A percentile compares a stretch with the other conserved stretches of the same genome.
Evolutionary conservation across 257 asterid species (phyloP).

Genomic region (Thymus mandschuricus): DNA sequence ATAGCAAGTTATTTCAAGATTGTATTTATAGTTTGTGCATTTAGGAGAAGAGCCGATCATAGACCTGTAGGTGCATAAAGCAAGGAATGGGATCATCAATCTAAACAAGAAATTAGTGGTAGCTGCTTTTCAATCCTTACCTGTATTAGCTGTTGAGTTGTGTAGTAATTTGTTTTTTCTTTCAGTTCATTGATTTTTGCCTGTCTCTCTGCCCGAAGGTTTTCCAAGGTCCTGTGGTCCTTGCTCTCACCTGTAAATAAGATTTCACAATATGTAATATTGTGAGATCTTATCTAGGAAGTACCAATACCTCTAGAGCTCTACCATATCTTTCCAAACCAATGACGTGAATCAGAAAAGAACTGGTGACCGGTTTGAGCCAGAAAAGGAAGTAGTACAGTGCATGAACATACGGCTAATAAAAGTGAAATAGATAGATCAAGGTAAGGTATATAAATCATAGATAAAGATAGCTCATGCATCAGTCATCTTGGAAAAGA

Average conservation of each 20-base stretch:
- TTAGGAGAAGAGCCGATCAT: slow-evolving; percentile 7
- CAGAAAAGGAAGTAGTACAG: neutral
- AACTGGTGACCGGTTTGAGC: neutral
- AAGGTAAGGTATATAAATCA: neutral
- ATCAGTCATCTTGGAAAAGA: neutral
- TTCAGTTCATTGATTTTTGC: slow-evolving; percentile 88
- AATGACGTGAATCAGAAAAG: too few relatives aligned
- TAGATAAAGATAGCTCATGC: neutral
- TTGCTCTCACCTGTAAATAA: slow-evolving; percentile 64
- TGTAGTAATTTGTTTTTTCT: slow-evolving; percentile 89
- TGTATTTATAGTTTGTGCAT: neutral
- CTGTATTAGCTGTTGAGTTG: slow-evolving; percentile 93
- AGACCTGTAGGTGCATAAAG: neutral
- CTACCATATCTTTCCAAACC: neutral
- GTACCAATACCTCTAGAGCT: neutral
- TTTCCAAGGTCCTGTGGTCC: slow-evolving; percentile 78
- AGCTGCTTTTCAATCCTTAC: slow-evolving; percentile 44
- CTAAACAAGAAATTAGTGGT: slow-evolving; percentile 4
- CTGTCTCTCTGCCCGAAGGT: slow-evolving; percentile 81
- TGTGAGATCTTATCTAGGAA: neutral
- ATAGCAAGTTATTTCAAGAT: slow-evolving; percentile 8
- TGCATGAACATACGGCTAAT: neutral
- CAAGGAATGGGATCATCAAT: slow-evolving; percentile 7
- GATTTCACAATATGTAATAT: neutral
- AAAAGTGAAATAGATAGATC: neutral